Base-by-base conservation (phyloP, 164 flowering plant genomes). In the Aristolochia californica region DNA sequence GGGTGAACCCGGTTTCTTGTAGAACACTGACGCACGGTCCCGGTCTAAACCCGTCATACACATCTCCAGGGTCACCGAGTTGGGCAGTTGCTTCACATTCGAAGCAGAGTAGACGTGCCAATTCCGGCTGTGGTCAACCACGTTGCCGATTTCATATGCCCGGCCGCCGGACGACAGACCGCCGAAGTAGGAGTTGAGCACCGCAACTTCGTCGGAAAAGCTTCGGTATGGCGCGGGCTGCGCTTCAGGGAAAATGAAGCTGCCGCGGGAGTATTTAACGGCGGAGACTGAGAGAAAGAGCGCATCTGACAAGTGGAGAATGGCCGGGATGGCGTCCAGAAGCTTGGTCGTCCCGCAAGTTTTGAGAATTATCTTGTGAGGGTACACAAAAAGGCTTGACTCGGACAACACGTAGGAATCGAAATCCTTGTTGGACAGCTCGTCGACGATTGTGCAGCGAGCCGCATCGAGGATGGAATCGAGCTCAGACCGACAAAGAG, bases 341-440 rank as follows among this genome's bases (percentile, higher is more conserved):
- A 86, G 80, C 69, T 76, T 80, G 0, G 94, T 86, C 2, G 94
- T 83, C 15, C 94, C 89, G 44, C 94, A 86, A 0, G 94, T 86
- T 48, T 86, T 86, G 63, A 83, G 23, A 54, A 86, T 68, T 12
- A 86, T 72, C 64, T 72, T 82, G 12, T 24, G 43, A 9, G 89
- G 80, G 64, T 70, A 83, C 0, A 85, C 66, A 55, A 85, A 85
- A 38, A 85, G 72, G 66, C 93, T 85, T 0, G 93, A 85, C 69
- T 85, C 93, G 24, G 93, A 85, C 3, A 85, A 79, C 17, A 85
- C 89, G 53, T 80, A 83, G 1, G 93, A 83, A 64, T 86, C 94
- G n/a, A 85, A 60, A 11, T 61, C 62, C 0, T 55, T 20, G 67
- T 80, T 83, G 20, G 79, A 71, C 16, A 85, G 76, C 12, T 67